phyloP scores from a whole-genome alignment of 495 filamentous ascomycete species.

The Astrothelium subdiscretum region DNA sequence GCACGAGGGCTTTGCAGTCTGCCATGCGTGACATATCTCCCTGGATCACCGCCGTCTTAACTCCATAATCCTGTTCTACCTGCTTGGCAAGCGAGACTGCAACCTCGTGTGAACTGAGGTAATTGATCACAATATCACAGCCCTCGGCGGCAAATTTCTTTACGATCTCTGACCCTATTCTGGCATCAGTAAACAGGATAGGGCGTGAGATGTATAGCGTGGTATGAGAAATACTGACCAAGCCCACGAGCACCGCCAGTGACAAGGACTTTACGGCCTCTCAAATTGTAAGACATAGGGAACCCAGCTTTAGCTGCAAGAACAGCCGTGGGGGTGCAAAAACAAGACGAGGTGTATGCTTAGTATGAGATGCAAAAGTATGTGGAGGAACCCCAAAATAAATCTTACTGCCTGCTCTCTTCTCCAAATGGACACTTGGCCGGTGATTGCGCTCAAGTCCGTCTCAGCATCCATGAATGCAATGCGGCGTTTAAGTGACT shows the following conservation, averaged over 20 bases:
- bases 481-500: no score
- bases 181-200: background rate
- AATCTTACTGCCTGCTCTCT: no score
- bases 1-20: conserved; percentile 43
- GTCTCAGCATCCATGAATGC: no score
- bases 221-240: conserved; percentile 31
- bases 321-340: background rate
- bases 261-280: conserved; percentile 52
- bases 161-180: conserved; percentile 52
- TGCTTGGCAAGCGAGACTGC: conserved; percentile 45
- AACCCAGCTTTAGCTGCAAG: background rate
- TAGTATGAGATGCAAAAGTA: no score
- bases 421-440: background rate
- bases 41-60: conserved; percentile 46
- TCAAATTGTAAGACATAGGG: conserved; percentile 50
- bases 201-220: background rate
- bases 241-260: conserved; percentile 45
- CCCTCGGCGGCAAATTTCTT: conserved; percentile 56
- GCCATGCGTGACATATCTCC: conserved; percentile 45
- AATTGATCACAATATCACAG: conserved; percentile 61
- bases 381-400: no score
- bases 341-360: no score
- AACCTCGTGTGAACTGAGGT: conserved; percentile 39
- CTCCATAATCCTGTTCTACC: conserved; percentile 38
- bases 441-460: background rate